Evolutionary conservation across 768 basidiomycete genomes (phyloP).

Genomic region (Psilocybe cubensis): DNA sequence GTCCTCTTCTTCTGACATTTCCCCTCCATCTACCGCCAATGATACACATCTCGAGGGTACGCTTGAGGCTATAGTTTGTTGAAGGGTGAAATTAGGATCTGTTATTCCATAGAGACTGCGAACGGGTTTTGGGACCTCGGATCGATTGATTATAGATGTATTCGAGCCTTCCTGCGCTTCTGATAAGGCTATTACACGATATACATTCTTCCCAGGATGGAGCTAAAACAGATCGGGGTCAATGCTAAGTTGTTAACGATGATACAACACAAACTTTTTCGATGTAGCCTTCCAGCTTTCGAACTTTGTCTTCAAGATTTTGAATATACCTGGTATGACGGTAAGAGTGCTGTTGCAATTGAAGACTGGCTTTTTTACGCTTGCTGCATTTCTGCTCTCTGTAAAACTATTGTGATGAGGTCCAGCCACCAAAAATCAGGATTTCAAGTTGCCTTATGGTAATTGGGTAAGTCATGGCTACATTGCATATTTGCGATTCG

Average conservation of each 20-base stretch:
- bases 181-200: constrained; percentile 9
- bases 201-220: constrained; percentile 23
- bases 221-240: constrained; percentile 10
- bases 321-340: too few relatives aligned
- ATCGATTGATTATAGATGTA: not conserved
- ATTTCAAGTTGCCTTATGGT: constrained; percentile 46
- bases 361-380: too few relatives aligned
- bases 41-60: not conserved
- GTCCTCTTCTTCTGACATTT: constrained; percentile 29
- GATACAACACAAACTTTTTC: constrained; percentile 18
- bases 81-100: constrained; percentile 17
- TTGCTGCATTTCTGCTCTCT: constrained; percentile 32
- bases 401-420: not conserved
- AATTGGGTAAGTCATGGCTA: constrained; percentile 52
- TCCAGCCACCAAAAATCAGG: not conserved
- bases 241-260: not conserved
- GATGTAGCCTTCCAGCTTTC: constrained; percentile 31
- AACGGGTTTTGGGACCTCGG: not conserved
- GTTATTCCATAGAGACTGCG: not conserved
- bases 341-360: too few relatives aligned
- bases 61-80: not conserved
- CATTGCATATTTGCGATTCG: constrained; percentile 49
- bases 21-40: constrained; percentile 4
- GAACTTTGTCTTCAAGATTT: constrained; percentile 20
- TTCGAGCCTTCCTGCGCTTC: not conserved